Base-by-base conservation (phyloP, 2,329 filamentous ascomycete genomes). In the Monosporascus sp. region DNA sequence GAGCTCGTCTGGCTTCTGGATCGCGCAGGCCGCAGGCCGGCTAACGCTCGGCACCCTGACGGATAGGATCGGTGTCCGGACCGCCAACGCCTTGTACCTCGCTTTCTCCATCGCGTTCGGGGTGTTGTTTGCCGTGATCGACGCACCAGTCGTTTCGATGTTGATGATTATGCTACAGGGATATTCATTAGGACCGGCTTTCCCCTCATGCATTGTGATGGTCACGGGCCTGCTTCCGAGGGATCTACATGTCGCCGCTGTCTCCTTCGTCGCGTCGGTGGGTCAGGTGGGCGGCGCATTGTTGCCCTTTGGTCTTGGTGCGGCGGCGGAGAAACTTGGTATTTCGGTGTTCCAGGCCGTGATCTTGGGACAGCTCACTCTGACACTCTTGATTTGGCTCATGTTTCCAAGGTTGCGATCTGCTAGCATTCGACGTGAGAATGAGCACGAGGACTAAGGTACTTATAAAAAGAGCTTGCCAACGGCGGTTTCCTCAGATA, bases 221-320 rank as follows among this genome's bases (percentile, higher is more conserved):
- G 44, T 75, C 20, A 69, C 71, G 1, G 57, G 64, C 2, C 56
- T 72, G 19, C 56, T 76, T 5, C 73, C 73, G 9, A 58, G 55
- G 14, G 64, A 72, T n/a, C 40, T 75, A 3, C 74, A 76, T 38
- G 67, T 78, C 16, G 62, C 61, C 3, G 74, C 71, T 2, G 73
- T 78, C 5, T 73, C 73, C 1, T 74, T 76, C 31, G 73, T 73
- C 1, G 70, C 73, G 2, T 69, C 72, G 3, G 54, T 77, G 2
- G 76, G 76, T 1, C 73, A 77, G 56, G 59, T 76, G 8, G 75
- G 75, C 2, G 73, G 69, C 5, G 74, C 73, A 0, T 48, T 74
- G 19, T 57, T 76, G 1, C 75, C 76, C 0, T 75, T 76, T 52
- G 66, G 62, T 3, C 69, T 76, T n/a, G 75, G 75, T 1, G 69